phyloP scores from a whole-genome alignment of 805 yeast genomes.

The Wickerhamiella brachini region DNA sequence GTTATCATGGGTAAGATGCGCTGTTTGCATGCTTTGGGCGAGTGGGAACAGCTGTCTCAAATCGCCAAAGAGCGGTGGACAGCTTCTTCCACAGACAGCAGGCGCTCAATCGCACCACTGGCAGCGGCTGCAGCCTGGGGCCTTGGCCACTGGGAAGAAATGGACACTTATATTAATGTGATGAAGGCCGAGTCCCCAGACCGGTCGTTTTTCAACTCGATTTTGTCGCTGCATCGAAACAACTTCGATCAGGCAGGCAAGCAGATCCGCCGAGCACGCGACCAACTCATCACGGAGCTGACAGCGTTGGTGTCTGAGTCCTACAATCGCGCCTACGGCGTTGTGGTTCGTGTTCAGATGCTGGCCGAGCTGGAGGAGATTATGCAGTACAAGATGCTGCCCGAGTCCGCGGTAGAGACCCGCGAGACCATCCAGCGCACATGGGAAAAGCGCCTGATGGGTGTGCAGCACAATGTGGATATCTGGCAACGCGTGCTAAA shows the following conservation, averaged over 20 bases:
- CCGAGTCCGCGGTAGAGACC: conserved; percentile 62
- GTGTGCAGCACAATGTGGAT: conserved; percentile 94
- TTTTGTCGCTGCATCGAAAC: conserved; percentile 70
- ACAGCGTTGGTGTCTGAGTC: conserved; percentile 92
- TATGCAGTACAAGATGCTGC: conserved; percentile 71
- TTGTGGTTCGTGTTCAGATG: conserved; percentile 94
- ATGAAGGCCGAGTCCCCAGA: conserved; percentile 92
- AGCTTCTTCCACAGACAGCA: conserved; percentile 52
- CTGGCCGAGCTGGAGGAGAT: conserved; percentile 93
- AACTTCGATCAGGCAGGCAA: conserved; percentile 68
- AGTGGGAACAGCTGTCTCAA: conserved; percentile 86
- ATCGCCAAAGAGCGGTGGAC: conserved; percentile 82
- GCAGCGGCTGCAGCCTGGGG: conserved; percentile 99
- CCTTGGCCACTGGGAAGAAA: conserved; percentile 87
- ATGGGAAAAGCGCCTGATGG: conserved; percentile 84
- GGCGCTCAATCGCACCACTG: conserved; percentile 80
- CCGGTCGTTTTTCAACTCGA: conserved; percentile 86
- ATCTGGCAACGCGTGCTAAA: conserved; percentile 96
- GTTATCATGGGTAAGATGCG: conserved; percentile 96
- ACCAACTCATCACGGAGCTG: conserved; percentile 78
- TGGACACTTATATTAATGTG: conserved; percentile 80
- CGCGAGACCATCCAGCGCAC: conserved; percentile 71
- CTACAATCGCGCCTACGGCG: conserved; percentile 92
- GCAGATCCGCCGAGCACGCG: conserved; percentile 77
- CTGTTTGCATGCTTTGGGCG: conserved; percentile 95